These are phyloP conservation scores for Begonia loranthoides DNA, from an alignment of 306 rosid genomes.

Conservation along the genomic window DNA sequence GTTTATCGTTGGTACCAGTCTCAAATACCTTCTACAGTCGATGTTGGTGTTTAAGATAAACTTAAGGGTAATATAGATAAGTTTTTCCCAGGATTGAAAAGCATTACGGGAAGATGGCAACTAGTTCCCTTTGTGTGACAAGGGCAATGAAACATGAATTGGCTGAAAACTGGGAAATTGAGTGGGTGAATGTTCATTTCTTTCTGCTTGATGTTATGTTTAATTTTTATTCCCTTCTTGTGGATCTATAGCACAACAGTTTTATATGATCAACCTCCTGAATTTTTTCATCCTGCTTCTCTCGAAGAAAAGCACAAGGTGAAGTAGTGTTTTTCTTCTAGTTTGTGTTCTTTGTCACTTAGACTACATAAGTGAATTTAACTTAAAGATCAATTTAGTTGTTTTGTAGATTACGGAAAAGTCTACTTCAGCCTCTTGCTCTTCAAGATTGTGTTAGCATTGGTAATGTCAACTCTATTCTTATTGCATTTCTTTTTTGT, in stretches of 20 bases:
- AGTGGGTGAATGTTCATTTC: slow-evolving; percentile 22
- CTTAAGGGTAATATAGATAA: neutral
- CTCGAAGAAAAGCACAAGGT: slow-evolving; percentile 83
- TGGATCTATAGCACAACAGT: slow-evolving; percentile 32
- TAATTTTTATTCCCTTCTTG: slow-evolving; percentile 3
- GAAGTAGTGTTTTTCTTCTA: neutral
- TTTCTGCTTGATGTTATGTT: slow-evolving; percentile 7
- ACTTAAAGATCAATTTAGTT: slow-evolving; percentile 22
- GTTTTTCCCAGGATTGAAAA: slow-evolving; percentile 66
- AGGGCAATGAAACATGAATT: slow-evolving; percentile 95
- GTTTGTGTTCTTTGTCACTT: no score
- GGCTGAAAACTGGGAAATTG: slow-evolving; percentile 94
- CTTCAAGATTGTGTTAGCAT: slow-evolving; percentile 52
- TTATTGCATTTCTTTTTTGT: neutral
- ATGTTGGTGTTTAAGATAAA: neutral
- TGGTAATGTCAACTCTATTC: slow-evolving; percentile 27
- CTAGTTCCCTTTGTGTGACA: slow-evolving; percentile 82
- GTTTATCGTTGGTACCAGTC: slow-evolving; percentile 59
- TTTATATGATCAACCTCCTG: slow-evolving; percentile 94
- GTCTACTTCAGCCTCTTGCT: slow-evolving; percentile 44
- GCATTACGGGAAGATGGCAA: slow-evolving; percentile 80
- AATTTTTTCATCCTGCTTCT: slow-evolving; percentile 67
- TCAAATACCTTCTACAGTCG: neutral
- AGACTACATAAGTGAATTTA: slow-evolving; percentile 1
- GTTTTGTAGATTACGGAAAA: slow-evolving; percentile 59